Evolutionary conservation across 2,329 filamentous ascomycete genomes (phyloP).

Genomic region (Cordyceps militaris): DNA sequence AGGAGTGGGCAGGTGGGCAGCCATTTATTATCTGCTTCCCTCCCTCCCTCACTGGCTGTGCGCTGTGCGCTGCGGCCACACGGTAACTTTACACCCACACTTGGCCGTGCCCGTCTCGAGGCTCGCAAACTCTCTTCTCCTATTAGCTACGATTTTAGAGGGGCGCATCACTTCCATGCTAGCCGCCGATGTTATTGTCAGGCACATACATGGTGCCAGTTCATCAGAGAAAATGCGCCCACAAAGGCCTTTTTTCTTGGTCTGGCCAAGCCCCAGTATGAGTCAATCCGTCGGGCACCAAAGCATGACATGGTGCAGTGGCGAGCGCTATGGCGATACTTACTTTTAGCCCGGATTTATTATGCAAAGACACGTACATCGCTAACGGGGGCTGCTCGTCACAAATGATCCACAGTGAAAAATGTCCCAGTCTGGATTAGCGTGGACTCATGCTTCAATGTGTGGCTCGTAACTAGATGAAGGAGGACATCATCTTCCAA

Average conservation of each 20-base stretch:
- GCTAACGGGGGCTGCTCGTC: background rate
- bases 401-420: constrained; percentile 7
- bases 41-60: background rate
- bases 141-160: background rate
- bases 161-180: background rate
- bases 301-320: background rate
- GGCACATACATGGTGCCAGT: too few species aligned
- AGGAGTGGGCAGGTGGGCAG: constrained; percentile 8
- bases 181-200: background rate
- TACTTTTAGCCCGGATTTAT: background rate
- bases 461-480: too few species aligned
- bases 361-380: background rate
- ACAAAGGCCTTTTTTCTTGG: background rate
- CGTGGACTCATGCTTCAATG: background rate
- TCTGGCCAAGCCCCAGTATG: constrained; percentile 5
- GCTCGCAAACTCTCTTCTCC: background rate
- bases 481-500: background rate
- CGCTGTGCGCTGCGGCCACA: background rate
- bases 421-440: background rate
- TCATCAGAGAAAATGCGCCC: background rate
- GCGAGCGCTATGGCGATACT: background rate
- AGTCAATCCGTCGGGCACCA: constrained; percentile 11
- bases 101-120: background rate
- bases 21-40: background rate
- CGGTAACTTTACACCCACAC: background rate